These are phyloP conservation scores for Zymoseptoria pseudotritici DNA, from an alignment of 2,329 filamentous ascomycete genomes.

Conservation along the genomic window DNA sequence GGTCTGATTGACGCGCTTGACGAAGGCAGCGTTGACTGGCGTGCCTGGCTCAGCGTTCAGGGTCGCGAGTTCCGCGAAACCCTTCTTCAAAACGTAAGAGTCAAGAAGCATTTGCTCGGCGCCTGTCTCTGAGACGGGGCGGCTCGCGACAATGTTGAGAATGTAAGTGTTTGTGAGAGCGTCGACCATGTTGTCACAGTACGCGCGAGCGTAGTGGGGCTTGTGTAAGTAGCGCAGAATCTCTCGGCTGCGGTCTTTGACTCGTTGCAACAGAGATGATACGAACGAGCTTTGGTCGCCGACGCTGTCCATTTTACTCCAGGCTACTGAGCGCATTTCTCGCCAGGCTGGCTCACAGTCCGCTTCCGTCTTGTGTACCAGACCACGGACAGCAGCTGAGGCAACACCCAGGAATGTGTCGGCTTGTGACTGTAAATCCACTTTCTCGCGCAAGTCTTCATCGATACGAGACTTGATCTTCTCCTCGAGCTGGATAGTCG, in stretches of 20 bases:
- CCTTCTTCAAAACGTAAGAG: constrained; percentile 81
- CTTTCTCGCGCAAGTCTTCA: constrained; percentile 61
- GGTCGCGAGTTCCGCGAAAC: constrained; percentile 63
- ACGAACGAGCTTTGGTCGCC: constrained; percentile 93
- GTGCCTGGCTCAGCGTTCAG: constrained; percentile 50
- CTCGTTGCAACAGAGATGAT: constrained; percentile 64
- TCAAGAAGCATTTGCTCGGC: constrained; percentile 98
- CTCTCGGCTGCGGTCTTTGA: constrained; percentile 65
- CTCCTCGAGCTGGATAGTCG: constrained; percentile 87
- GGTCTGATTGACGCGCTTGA: constrained; percentile 75
- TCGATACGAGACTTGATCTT: constrained; percentile 90
- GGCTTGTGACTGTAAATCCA: constrained; percentile 87
- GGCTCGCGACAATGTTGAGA: constrained; percentile 76
- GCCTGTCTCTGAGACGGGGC: constrained; percentile 84
- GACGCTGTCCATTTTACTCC: constrained; percentile 87
- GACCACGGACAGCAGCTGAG: constrained; percentile 71
- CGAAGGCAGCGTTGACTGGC: constrained; percentile 55
- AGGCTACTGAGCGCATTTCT: constrained; percentile 94
- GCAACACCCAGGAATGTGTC: constrained; percentile 95
- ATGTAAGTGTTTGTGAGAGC: constrained; percentile 73
- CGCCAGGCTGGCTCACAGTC: constrained; percentile 84
- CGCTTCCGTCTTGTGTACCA: constrained; percentile 76
- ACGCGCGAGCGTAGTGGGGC: constrained; percentile 86
- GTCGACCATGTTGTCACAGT: constrained; percentile 94
- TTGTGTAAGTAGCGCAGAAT: constrained; percentile 75